A percentile compares a stretch with the other conserved stretches of the same genome.
phyloP scores from a whole-genome alignment of 257 asterid genomes.

The Solanum megistacrolobum region DNA sequence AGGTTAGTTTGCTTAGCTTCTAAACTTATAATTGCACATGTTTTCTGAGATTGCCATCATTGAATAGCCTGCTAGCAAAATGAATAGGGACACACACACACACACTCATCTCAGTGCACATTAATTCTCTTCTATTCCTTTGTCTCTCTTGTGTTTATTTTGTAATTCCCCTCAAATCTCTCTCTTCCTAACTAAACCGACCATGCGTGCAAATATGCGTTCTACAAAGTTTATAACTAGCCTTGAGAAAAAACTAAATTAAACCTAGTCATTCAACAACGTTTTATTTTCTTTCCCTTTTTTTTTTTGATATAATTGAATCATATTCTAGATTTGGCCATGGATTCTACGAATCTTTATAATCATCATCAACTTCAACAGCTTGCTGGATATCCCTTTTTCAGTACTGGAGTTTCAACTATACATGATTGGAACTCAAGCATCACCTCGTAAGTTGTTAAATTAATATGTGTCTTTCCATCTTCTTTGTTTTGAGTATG shows the following conservation, averaged over 20 bases:
- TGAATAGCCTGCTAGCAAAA: not conserved
- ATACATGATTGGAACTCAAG: slow-evolving; percentile 11
- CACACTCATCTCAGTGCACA: not conserved
- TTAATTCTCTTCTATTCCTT: not conserved
- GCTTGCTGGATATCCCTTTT: slow-evolving; percentile 2
- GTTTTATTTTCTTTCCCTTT: no score
- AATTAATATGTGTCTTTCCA: not conserved
- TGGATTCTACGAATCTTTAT: slow-evolving; percentile 24
- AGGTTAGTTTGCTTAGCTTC: not conserved
- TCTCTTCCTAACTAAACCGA: not conserved
- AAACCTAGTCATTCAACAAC: not conserved
- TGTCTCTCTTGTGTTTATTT: not conserved
- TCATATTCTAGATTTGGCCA: not conserved
- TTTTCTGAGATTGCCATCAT: not conserved
- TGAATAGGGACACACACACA: not conserved
- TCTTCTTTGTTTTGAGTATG: not conserved
- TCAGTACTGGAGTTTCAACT: not conserved
- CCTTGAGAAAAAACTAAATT: not conserved
- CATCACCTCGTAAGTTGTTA: slow-evolving; percentile 11
- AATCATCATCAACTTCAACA: slow-evolving; percentile 9
- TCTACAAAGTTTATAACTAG: not conserved
- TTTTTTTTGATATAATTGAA: not conserved
- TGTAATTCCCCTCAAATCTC: not conserved
- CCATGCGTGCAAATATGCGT: not conserved
- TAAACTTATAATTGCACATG: not conserved